A percentile compares a stretch with the other conserved stretches of the same genome.
Conservation (phyloP, 345 rosid species). For the Euphorbia peplus region DNA sequence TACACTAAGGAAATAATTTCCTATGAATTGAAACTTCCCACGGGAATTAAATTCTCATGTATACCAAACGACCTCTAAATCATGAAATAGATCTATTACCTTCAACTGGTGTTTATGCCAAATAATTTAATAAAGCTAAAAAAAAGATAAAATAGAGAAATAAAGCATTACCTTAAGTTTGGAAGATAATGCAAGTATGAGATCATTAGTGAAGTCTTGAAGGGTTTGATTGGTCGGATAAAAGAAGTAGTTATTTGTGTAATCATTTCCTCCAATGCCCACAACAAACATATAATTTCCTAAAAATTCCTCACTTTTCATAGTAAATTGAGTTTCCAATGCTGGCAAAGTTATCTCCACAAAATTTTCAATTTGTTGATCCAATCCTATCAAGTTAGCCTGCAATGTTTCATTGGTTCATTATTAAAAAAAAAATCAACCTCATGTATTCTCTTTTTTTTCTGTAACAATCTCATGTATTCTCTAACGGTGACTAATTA, state of each 20-base stretch:
- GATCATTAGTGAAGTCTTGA: slow-evolving; percentile 42
- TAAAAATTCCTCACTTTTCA: slow-evolving; percentile 15
- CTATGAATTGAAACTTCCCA: too few relatives aligned
- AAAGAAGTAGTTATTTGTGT: slow-evolving; percentile 51
- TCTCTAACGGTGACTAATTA: too few relatives aligned
- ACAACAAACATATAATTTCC: slow-evolving; percentile 41
- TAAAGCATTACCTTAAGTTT: slow-evolving; percentile 40
- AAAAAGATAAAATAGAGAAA: not conserved
- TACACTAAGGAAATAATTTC: too few relatives aligned
- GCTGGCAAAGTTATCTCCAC: slow-evolving; percentile 39
- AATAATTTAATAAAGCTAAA: too few relatives aligned
- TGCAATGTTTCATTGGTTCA: not conserved
- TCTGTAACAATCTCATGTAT: too few relatives aligned
- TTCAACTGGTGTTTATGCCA: too few relatives aligned
- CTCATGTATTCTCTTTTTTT: too few relatives aligned
- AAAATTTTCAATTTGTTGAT: slow-evolving; percentile 45
- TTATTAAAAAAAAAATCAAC: not conserved
- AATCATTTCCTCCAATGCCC: slow-evolving; percentile 68
- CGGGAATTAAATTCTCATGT: too few relatives aligned
- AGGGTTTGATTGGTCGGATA: not conserved
- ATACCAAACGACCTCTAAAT: too few relatives aligned
- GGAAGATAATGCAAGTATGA: slow-evolving; percentile 33
- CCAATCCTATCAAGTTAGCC: slow-evolving; percentile 46
- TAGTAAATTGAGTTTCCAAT: slow-evolving; percentile 27
- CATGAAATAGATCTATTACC: too few relatives aligned